Evolutionary conservation across 1,284 basidiomycete species (phyloP), one percentile per base, ranked within the genome.

Genomic region (Caloboletus firmus): DNA sequence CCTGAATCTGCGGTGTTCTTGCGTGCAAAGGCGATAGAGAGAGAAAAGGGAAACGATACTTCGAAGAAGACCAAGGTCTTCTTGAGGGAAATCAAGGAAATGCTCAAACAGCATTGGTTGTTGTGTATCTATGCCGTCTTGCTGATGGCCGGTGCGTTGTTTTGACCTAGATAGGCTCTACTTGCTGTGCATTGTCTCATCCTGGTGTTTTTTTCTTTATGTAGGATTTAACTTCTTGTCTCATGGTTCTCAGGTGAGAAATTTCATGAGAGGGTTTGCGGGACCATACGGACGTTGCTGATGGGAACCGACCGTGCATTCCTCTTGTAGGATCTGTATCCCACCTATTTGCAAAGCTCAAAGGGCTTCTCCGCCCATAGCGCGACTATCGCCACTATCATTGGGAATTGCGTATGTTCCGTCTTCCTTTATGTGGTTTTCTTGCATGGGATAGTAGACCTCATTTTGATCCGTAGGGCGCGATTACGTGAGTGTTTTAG

Each of bases 211-310:
- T 8, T 22, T 30, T 41, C 54, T 22, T 22, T 17, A 51, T 54
- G 54, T 66, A 83, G 89, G 89, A 18, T 95, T 97, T 81, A 97
- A 95, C 76, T 98, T 98, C 77, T 78, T 95, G 59, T 91, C 90
- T 5, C 93, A 95, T 72, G 91, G 91, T 12, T 92, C 89, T 50
- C 91, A 91, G 66, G 78, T 68, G 45, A 68, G 61, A 10, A 39
- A 13, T 13, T 40, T 35, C 20, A 17, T 22, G 7, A n/a, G 1
- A 5, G 3, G 18, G 1, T 49, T 64, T 87, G 28, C 85, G 84
- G 18, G 90, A 91, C 70, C 80, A 91, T 4, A n/a, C 26, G 22
- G 22, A 18, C 9, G 17, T 36, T 37, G n/a, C 18, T 55, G 30
- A 56, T 51, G 6, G 17, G 26, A 34, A 44, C 22, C 5, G 20